Conservation (phyloP, 768 basidiomycete genomes). For the Polyporus arcularius region DNA sequence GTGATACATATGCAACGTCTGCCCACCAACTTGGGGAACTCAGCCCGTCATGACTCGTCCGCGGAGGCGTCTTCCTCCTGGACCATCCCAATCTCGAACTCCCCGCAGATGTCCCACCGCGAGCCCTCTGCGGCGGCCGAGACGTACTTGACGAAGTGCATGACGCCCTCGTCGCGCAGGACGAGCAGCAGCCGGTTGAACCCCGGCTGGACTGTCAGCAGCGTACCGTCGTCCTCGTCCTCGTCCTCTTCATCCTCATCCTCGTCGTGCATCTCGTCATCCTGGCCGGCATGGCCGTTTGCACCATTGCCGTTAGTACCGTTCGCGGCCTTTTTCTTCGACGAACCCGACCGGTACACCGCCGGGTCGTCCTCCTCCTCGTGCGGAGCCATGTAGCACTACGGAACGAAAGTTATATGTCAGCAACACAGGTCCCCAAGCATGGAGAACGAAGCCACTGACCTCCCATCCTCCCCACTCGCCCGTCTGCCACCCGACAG, state of each 20-base stretch:
- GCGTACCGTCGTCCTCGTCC: conserved; percentile 70
- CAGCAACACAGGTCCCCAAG: conserved; percentile 10
- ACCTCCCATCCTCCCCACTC: conserved; percentile 97
- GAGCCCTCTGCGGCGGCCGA: conserved; percentile 87
- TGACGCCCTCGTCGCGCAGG: conserved; percentile 87
- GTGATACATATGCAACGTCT: too few species aligned
- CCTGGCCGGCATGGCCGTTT: conserved; percentile 21
- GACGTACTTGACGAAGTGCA: conserved; percentile 95
- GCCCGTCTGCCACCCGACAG: conserved; percentile 64
- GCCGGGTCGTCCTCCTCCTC: conserved; percentile 96
- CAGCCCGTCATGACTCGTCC: conserved; percentile 32
- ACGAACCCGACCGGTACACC: conserved; percentile 68
- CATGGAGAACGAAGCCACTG: conserved; percentile 22
- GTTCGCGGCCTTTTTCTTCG: conserved; percentile 13
- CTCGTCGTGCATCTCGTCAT: conserved; percentile 14
- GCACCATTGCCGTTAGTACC: conserved; percentile 19
- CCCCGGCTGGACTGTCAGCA: conserved; percentile 84
- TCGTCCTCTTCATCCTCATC: conserved; percentile 41
- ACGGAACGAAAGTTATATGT: neutral
- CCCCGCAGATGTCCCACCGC: conserved; percentile 90
- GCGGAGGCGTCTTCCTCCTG: conserved; percentile 53
- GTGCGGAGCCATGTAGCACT: conserved; percentile 96
- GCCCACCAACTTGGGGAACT: neutral
- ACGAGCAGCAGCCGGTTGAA: conserved; percentile 91
- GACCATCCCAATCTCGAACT: conserved; percentile 88